Evolutionary conservation across 2,329 filamentous ascomycete species (phyloP), one percentile per base, ranked within the genome.

Genomic region (Chaetomiaceae sp.): DNA sequence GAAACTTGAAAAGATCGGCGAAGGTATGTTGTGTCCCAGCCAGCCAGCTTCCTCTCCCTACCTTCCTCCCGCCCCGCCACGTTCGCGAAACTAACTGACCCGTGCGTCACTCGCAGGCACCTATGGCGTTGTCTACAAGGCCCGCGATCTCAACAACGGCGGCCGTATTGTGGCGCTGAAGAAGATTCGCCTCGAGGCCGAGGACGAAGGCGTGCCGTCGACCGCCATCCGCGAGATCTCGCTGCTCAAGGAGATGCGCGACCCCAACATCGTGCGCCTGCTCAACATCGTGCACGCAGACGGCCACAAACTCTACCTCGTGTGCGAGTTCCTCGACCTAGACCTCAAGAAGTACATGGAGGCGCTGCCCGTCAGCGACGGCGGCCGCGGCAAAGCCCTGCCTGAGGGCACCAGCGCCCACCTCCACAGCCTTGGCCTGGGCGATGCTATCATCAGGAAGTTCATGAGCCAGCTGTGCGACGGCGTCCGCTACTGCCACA

Each of bases 291-390:
- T 95, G 40, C 88, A 94, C 64, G 87, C 88, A 62, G 88, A 95
- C 65, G 88, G 88, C 50, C 86, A 93, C 71, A 95, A 94, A 69
- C 79, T 95, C 32, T 94, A 94, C 67, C 83, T 95, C 30, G 88
- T 94, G 54, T 85, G 88, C 56, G 88, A 95, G 65, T 94, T 86
- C 65, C 81, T 94, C 56, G 88, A 94, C 60, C 75, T 89, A 44
- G 88, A 95, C 60, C 71, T 95, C 56, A 95, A 95, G 73, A 93
- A 93, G 66, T 94, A 93, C 70, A 95, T 95, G 88, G 88, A 95
- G 68, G 80, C 87, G 18, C 75, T 93, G 47, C 87, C 87, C 1
- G 81, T 89, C 41, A 81, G 77, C 58, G 85, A 93, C 62, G 87
- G 87, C 58, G 87, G 87, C 22, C 78, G 87, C 41, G 87, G 86